phyloP scores from a whole-genome alignment of 2,329 filamentous ascomycete species.

The Aspergillus japonicus region DNA sequence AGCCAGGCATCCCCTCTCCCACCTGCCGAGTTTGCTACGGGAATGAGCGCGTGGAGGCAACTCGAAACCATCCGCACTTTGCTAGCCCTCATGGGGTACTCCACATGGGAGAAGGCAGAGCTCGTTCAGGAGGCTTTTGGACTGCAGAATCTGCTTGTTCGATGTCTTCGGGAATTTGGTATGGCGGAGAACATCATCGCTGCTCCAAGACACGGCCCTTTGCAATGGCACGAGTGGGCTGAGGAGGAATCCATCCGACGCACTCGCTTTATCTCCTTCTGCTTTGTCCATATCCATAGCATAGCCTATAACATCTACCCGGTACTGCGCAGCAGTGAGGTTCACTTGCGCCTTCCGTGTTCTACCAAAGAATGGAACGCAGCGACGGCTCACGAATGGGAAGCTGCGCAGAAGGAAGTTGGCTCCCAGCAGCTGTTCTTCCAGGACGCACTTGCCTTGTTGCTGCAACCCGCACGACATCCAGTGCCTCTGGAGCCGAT shows the following conservation, averaged over 20 bases:
- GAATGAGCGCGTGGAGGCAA: conserved; percentile 21
- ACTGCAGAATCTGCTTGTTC: conserved; percentile 32
- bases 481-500: conserved; percentile 31
- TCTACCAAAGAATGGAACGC: conserved; percentile 40
- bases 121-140: conserved; percentile 34
- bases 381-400: conserved; percentile 32
- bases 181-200: conserved; percentile 26
- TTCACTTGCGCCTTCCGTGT: conserved; percentile 39
- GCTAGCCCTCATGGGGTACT: conserved; percentile 33
- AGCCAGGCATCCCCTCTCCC: conserved; percentile 13
- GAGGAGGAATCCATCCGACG: conserved; percentile 37
- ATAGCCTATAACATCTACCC: conserved; percentile 42
- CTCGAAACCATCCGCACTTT: conserved; percentile 34
- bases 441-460: conserved; percentile 33
- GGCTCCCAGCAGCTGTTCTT: conserved; percentile 34
- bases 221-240: conserved; percentile 39
- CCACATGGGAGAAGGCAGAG: conserved; percentile 34
- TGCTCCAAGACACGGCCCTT: conserved; percentile 22
- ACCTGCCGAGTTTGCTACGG: conserved; percentile 11
- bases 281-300: conserved; percentile 40
- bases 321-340: conserved; percentile 37
- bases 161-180: conserved; percentile 30
- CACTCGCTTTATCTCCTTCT: conserved; percentile 39
- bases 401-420: conserved; percentile 27
- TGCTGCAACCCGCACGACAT: conserved; percentile 31